Percentiles rank a stretch among this genome's conserved stretches.
Conservation (phyloP, 1,284 basidiomycete genomes). For the Wolfiporia cocos region DNA sequence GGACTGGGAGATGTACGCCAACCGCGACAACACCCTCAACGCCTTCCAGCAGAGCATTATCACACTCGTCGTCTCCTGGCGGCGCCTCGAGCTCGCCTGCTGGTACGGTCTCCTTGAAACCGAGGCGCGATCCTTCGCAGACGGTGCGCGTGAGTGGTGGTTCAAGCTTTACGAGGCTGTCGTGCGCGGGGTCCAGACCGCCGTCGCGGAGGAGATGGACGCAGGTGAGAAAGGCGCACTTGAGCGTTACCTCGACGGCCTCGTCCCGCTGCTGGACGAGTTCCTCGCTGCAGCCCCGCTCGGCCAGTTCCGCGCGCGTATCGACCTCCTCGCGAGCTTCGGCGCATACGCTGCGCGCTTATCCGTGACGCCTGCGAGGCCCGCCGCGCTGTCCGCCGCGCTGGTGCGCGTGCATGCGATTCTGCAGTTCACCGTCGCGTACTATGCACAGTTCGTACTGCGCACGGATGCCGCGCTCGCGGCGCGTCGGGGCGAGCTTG, state of each 20-base stretch:
- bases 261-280: constrained; percentile 78
- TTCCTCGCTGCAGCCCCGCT: constrained; percentile 78
- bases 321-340: constrained; percentile 72
- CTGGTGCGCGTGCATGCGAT: constrained; percentile 53
- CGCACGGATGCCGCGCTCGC: constrained; percentile 47
- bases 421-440: constrained; percentile 60
- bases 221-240: constrained; percentile 29
- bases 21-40: constrained; percentile 79
- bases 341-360: constrained; percentile 33
- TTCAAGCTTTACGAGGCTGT: constrained; percentile 85
- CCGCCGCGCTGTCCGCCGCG: constrained; percentile 15
- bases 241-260: constrained; percentile 53
- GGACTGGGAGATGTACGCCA: constrained; percentile 97
- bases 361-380: constrained; percentile 22
- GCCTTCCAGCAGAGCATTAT: constrained; percentile 63
- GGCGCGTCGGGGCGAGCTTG: constrained; percentile 58
- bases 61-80: constrained; percentile 83
- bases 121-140: constrained; percentile 57
- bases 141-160: constrained; percentile 81
- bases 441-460: constrained; percentile 62
- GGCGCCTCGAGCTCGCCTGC: constrained; percentile 81
- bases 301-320: constrained; percentile 75
- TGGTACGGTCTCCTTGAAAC: constrained; percentile 84
- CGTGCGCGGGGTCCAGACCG: constrained; percentile 58
- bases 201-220: constrained; percentile 28